phyloP scores from a whole-genome alignment of 2,329 filamentous ascomycete genomes.

The Teratosphaeria pseudoeucalypti region DNA sequence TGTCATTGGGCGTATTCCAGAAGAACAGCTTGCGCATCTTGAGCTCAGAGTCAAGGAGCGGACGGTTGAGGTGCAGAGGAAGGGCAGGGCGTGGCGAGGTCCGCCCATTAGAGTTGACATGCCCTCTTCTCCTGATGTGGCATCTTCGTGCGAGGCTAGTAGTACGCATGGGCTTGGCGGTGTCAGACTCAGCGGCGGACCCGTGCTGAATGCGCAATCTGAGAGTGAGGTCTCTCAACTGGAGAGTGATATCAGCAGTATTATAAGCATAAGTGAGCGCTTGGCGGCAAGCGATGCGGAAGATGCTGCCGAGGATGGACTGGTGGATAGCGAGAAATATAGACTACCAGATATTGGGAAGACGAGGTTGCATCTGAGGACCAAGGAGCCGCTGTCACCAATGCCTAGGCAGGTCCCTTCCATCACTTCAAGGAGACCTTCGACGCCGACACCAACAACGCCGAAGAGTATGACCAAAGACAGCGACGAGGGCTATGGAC shows the following conservation, averaged over 20 bases:
- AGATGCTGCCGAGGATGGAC: slow-evolving; percentile 33
- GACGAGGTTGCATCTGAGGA: slow-evolving; percentile 33
- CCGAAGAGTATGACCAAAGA: slow-evolving; percentile 28
- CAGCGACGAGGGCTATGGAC: neutral
- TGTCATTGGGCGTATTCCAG: slow-evolving; percentile 55
- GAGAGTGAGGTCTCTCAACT: slow-evolving; percentile 29
- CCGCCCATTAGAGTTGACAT: slow-evolving; percentile 17
- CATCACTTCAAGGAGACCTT: slow-evolving; percentile 1
- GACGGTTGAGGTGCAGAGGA: slow-evolving; percentile 49
- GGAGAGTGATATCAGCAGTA: slow-evolving; percentile 38
- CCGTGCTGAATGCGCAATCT: slow-evolving; percentile 16
- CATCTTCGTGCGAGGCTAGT: slow-evolving; percentile 5
- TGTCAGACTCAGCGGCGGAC: slow-evolving; percentile 20
- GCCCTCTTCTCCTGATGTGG: neutral
- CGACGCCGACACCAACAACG: neutral
- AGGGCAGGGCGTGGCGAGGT: slow-evolving; percentile 64
- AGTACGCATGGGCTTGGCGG: slow-evolving; percentile 17
- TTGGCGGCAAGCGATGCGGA: slow-evolving; percentile 43
- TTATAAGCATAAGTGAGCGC: slow-evolving; percentile 44
- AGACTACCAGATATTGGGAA: slow-evolving; percentile 61
- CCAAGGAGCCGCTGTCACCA: slow-evolving; percentile 23
- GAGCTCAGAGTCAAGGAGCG: slow-evolving; percentile 45
- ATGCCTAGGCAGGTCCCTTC: slow-evolving; percentile 9
- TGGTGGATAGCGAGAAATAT: slow-evolving; percentile 63
- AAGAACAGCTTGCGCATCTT: slow-evolving; percentile 58